Evolutionary conservation across 176 grass and related monocot genomes (phyloP).

Genomic region (Eragrostis nindensis): DNA sequence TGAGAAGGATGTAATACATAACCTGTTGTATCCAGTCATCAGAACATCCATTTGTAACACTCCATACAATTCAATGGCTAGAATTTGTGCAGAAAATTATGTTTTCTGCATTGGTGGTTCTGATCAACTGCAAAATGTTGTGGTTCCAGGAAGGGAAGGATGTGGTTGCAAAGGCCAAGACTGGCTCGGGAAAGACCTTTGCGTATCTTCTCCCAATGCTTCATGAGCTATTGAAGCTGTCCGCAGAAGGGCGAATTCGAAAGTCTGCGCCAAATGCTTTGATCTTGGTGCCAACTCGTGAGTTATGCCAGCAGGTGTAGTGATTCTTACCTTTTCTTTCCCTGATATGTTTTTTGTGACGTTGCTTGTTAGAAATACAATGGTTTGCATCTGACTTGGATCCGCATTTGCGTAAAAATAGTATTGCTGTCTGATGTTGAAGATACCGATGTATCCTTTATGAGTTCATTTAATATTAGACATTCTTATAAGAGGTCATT

Average conservation of each 20-base stretch:
- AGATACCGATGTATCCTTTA: slow-evolving; percentile 10
- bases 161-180: slow-evolving; percentile 88
- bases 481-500: not conserved
- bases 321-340: not conserved
- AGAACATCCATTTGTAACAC: not conserved
- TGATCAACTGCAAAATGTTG: not conserved
- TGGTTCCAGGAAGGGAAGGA: slow-evolving; percentile 84
- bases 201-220: slow-evolving; percentile 87
- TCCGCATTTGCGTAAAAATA: not conserved
- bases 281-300: slow-evolving; percentile 83
- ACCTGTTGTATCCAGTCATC: not conserved
- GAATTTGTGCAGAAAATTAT: not conserved
- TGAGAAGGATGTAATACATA: not conserved
- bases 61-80: slow-evolving; percentile 2
- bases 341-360: not conserved
- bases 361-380: slow-evolving; percentile 19
- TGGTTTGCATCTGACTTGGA: slow-evolving; percentile 10
- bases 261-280: slow-evolving; percentile 77
- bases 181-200: slow-evolving; percentile 94
- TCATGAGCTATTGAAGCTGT: slow-evolving; percentile 78
- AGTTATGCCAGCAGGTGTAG: slow-evolving; percentile 93
- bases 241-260: slow-evolving; percentile 53
- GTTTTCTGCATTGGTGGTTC: not conserved
- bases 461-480: slow-evolving; percentile 4
- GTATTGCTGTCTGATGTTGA: too few species aligned